Base-by-base conservation (phyloP, 345 rosid genomes). In the Salix suchowensis region DNA sequence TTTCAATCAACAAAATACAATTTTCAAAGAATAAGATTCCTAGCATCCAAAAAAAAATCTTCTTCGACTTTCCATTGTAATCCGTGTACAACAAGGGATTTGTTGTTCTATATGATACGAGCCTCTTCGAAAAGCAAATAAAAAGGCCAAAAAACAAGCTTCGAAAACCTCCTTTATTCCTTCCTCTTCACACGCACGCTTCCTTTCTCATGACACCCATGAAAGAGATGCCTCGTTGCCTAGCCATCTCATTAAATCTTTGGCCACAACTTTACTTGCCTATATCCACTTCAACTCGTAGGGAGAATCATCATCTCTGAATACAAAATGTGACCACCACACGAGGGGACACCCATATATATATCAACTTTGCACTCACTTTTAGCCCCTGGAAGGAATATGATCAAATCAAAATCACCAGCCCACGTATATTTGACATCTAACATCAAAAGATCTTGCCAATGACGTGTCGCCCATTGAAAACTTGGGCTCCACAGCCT, bases 171-270 rank as follows among this genome's bases (percentile, higher is more conserved):
- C 65, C 84, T 84, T 84, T 78, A 84, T 82, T 78, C 84, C 81
- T 54, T 82, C 80, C 62, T 78, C 46, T 81, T 73, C 85, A 67
- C 79, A 69, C 80, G 83, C 85, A 83, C 81, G 78, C 86, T 74
- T 71, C 52, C 70, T 60, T 71, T 67, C 70, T 66, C 68, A 37
- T 69, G 19, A n/a, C 54, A 5, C 73, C 39, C 67, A 74, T 46
- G 32, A 75, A 71, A 75, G n/a, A 65, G 68, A 67, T 36, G 58
- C 55, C 62, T 68, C 30, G 37, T 6, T 48, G 52, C 71, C 78
- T 69, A 10, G 6, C 72, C 14, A 37, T 76, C 46, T 34, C 55
- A 39, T 65, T 65, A 24, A 40, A 23, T 24, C 48, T 65, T 75
- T 15, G 32, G n/a, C 65, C 68, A 37, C 68, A 7, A 13, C 68